Percentiles rank a stretch among this genome's conserved stretches.
These are phyloP conservation scores for Collybia nuda DNA, from an alignment of 768 basidiomycete genomes.

Conservation along the genomic window DNA sequence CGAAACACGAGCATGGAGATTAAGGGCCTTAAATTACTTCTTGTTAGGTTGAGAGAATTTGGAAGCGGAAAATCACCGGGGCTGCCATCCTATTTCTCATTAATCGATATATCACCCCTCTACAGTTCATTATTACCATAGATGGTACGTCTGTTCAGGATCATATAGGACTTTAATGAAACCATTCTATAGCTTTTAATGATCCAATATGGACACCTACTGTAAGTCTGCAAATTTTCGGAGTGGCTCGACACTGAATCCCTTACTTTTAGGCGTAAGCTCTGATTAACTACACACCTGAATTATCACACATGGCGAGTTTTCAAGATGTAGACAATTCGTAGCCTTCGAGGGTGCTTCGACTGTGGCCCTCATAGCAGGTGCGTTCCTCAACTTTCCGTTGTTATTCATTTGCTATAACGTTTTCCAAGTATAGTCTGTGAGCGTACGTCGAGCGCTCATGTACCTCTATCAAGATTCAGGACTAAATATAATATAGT, in stretches of 20 bases:
- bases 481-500: slow-evolving; percentile 12
- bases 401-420: neutral
- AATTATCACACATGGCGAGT: too few relatives aligned
- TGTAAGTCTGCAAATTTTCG: slow-evolving; percentile 6
- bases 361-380: slow-evolving; percentile 22
- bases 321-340: slow-evolving; percentile 20
- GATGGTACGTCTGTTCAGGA: slow-evolving; percentile 13
- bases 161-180: too few relatives aligned
- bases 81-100: slow-evolving; percentile 14
- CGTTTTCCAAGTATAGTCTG: too few relatives aligned
- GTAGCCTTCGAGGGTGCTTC: slow-evolving; percentile 27
- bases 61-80: slow-evolving; percentile 22
- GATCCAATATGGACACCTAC: slow-evolving; percentile 20
- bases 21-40: neutral
- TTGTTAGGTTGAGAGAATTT: slow-evolving; percentile 24
- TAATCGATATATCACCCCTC: slow-evolving; percentile 26
- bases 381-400: slow-evolving; percentile 10
- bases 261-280: slow-evolving; percentile 3
- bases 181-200: slow-evolving; percentile 19
- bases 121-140: slow-evolving; percentile 24
- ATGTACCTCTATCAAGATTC: neutral
- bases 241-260: neutral
- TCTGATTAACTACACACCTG: too few relatives aligned
- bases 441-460: too few relatives aligned
- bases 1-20: neutral